phyloP scores from a whole-genome alignment of 225 moss, liverwort and hornwort species.

The Sphagnum contortum region DNA sequence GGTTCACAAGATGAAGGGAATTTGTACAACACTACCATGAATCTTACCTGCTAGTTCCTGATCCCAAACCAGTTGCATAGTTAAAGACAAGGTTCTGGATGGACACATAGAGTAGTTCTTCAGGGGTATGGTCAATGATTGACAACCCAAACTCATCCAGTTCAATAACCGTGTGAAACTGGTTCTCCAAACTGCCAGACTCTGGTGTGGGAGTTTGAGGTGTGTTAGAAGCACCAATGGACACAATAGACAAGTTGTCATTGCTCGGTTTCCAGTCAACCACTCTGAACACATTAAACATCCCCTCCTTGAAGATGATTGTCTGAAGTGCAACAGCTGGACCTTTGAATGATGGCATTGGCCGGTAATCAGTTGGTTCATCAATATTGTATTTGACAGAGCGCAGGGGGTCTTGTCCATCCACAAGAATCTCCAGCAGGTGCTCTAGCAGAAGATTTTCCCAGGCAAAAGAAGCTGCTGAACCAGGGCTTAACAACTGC shows the following conservation, averaged over 20 bases:
- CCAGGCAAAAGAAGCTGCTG: constrained; percentile 81
- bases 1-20: no score
- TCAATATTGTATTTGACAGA: constrained; percentile 66
- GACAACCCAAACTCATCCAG: constrained; percentile 88
- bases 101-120: constrained; percentile 90
- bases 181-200: constrained; percentile 52
- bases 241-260: constrained; percentile 38
- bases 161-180: constrained; percentile 82
- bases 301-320: constrained; percentile 62
- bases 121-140: constrained; percentile 90
- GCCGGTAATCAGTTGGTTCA: constrained; percentile 69
- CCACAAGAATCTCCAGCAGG: constrained; percentile 63
- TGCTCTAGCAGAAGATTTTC: constrained; percentile 63
- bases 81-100: constrained; percentile 77
- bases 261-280: constrained; percentile 65
- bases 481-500: constrained; percentile 62
- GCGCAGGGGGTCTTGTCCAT: constrained; percentile 51
- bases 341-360: constrained; percentile 49
- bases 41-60: constrained; percentile 72
- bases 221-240: constrained; percentile 23
- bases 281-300: constrained; percentile 65
- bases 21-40: not conserved
- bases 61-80: constrained; percentile 88
- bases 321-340: constrained; percentile 50
- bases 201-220: constrained; percentile 30